Conservation (phyloP, 2,329 filamentous ascomycete genomes). For the Fusarium equiseti region DNA sequence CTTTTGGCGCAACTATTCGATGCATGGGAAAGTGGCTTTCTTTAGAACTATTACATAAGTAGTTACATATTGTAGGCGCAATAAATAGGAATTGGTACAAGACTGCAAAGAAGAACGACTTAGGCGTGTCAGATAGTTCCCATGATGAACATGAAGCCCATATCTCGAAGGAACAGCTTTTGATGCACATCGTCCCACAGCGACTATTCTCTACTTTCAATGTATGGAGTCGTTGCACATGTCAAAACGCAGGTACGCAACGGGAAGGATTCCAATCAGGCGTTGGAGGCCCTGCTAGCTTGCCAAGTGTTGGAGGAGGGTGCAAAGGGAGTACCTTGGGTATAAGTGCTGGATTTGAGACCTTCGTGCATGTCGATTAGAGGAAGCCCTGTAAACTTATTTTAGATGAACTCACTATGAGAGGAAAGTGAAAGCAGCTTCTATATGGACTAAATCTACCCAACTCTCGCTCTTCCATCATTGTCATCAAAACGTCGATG, state of each 20-base stretch:
- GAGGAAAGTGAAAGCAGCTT: background rate
- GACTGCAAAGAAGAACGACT: background rate
- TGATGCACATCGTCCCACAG: background rate
- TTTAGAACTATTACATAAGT: constrained; percentile 2
- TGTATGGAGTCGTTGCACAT: background rate
- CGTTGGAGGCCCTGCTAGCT: background rate
- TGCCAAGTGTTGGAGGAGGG: background rate
- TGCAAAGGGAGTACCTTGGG: background rate
- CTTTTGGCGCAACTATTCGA: background rate
- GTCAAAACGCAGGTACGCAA: background rate
- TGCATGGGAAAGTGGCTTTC: background rate
- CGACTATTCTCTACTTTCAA: background rate
- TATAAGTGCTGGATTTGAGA: background rate
- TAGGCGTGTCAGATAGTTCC: background rate
- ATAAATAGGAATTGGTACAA: background rate
- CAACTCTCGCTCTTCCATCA: background rate
- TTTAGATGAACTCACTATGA: background rate
- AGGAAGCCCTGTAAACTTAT: background rate
- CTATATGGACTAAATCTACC: background rate
- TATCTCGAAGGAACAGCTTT: background rate
- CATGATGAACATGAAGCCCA: background rate
- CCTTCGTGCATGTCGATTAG: background rate
- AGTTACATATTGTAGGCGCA: constrained; percentile 8
- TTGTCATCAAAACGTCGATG: background rate
- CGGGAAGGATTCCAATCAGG: background rate